Percentiles rank a stretch among this genome's conserved stretches.
phyloP scores from a whole-genome alignment of 192 early-diverging fungal genomes.

The Spinellus fusiger region DNA sequence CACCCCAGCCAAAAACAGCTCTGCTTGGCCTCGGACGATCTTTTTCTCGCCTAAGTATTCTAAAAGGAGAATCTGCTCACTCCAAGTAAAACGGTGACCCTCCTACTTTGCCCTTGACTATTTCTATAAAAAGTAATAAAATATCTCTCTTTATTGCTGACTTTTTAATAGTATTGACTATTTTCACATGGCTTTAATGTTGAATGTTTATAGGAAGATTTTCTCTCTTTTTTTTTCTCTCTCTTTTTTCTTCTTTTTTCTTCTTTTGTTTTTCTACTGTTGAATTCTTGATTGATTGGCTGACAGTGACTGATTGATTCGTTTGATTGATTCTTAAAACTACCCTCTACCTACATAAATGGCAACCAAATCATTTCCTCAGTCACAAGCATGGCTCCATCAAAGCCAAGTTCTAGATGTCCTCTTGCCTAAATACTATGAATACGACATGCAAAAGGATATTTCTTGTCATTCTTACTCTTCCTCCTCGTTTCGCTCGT shows the following conservation, averaged over 20 bases:
- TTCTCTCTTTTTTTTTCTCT: background rate
- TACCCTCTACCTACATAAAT: background rate
- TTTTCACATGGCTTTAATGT: background rate
- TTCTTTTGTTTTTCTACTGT: no score
- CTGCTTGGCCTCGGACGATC: no score
- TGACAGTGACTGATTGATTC: no score
- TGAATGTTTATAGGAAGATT: background rate
- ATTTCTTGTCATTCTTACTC: background rate
- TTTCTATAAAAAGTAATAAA: no score
- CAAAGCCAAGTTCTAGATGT: background rate
- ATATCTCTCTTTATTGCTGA: no score
- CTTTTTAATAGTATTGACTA: background rate
- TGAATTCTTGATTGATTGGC: no score
- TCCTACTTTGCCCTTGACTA: no score
- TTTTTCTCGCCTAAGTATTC: no score
- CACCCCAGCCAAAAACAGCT: no score
- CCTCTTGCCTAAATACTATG: slow-evolving; percentile 1
- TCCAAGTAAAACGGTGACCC: no score
- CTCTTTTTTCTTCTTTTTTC: background rate
- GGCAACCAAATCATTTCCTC: background rate
- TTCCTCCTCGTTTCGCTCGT: background rate
- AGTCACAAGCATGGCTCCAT: background rate
- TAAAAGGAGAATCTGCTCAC: no score
- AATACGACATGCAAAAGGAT: background rate
- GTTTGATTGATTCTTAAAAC: background rate